Percentiles rank a stretch among this genome's conserved stretches.
phyloP scores from a whole-genome alignment of 1,139 yeast species.

The Yamadazyma blattariae region DNA sequence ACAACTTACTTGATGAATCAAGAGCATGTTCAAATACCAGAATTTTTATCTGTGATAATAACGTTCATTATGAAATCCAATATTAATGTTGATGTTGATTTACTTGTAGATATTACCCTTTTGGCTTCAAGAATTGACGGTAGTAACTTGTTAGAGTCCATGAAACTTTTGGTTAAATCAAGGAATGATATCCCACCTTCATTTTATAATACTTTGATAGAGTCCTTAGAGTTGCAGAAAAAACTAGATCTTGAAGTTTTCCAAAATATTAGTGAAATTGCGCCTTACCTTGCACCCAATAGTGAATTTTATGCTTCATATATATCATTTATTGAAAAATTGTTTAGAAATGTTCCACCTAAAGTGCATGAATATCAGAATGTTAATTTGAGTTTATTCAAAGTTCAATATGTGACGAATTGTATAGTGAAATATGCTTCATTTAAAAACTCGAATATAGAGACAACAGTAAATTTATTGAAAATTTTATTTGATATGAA shows the following conservation, averaged over 20 bases:
- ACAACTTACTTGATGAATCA: slow-evolving; percentile 6
- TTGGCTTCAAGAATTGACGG: slow-evolving; percentile 19
- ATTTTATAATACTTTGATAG: slow-evolving; percentile 22
- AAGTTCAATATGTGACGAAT: slow-evolving; percentile 21
- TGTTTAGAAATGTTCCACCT: slow-evolving; percentile 27
- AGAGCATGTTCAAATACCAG: slow-evolving; percentile 19
- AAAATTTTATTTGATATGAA: slow-evolving; percentile 6
- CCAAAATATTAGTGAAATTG: slow-evolving; percentile 18
- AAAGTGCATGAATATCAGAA: slow-evolving; percentile 35
- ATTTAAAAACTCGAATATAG: not conserved
- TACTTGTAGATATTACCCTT: slow-evolving; percentile 9
- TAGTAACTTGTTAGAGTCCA: slow-evolving; percentile 9
- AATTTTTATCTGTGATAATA: slow-evolving; percentile 25
- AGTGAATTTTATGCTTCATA: slow-evolving; percentile 21
- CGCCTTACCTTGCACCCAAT: slow-evolving; percentile 10
- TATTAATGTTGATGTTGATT: slow-evolving; percentile 5
- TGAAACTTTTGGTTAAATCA: slow-evolving; percentile 11
- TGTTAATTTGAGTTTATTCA: slow-evolving; percentile 27
- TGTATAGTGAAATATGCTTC: not conserved
- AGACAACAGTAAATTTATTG: slow-evolving; percentile 1
- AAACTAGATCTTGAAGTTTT: slow-evolving; percentile 20
- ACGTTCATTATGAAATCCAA: slow-evolving; percentile 8
- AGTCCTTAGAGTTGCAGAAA: slow-evolving; percentile 12
- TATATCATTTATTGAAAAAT: slow-evolving; percentile 26
- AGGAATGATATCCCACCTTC: slow-evolving; percentile 14